Base-by-base conservation (phyloP, 2,329 filamentous ascomycete species). In the Talaromyces verruculosus region DNA sequence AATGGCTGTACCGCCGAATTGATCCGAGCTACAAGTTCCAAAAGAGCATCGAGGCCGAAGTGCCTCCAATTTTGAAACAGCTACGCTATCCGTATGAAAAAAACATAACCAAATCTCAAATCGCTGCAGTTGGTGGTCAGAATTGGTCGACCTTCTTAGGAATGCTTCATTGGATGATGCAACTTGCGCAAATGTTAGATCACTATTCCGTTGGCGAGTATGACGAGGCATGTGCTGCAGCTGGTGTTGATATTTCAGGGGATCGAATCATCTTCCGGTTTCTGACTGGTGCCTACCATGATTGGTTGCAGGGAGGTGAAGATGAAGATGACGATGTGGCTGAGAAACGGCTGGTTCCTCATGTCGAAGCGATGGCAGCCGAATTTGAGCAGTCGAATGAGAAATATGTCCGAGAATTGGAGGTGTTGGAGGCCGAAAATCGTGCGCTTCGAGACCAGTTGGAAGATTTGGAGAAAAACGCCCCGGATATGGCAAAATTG, bases 111-210 rank as follows among this genome's bases (percentile, higher is more conserved):
- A 99, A 98, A 79, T 97, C 92, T 62, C 93, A 97, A 75, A 92
- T 99, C 66, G 88, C 92, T 0, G 95, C 96, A 1, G 95, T 98
- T 0, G 95, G 95, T 70, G 94, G 93, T 2, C 93, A 97, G 78
- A 98, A 98, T 75, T 99, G 95, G 95, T 91, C 91, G 68, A 95
- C 92, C 0, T 98, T 99, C 73, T 83, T 99, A 13, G 95, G 93
- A 0, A 83, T 99, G 76, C 84, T 99, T 61, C 93, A 99, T 80
- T 99, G 95, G 95, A 94, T 99, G 88, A 97, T 99, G 94, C 93
- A 98, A 78, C 83, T 99, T 61, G 92, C 92, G 4, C 89, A 94
- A 71, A 96, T 98, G 89, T 87, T 98, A 74, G 93, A 98, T 68
- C 87, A 91, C 25, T 98, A 93, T 74, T 83, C 87, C 1, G 78